Base-by-base conservation (phyloP, 352 stramenopile species). In the Plasmopara muralis region DNA sequence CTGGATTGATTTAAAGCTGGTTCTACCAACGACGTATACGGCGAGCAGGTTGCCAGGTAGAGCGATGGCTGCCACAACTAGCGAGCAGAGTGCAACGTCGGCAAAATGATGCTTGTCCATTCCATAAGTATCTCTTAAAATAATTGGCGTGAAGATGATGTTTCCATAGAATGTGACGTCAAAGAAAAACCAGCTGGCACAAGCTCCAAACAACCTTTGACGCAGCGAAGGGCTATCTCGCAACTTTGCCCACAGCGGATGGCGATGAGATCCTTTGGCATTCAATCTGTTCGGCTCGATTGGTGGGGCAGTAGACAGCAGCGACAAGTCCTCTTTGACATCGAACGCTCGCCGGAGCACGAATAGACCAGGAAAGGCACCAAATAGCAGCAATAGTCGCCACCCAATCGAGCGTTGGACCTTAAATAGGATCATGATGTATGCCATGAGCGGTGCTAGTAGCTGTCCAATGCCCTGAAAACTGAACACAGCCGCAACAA, bases 161-260 rank as follows among this genome's bases (percentile, higher is more conserved):
- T 96, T 95, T 31, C 78, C 86, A 58, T 96, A 96, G 43, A 95
- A 96, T 7, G 81, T 80, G 30, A 97, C 73, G 68, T 97, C 89
- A 55, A 96, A 96, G 9, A 97, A 66, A 57, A 96, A 96, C 89
- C 89, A 97, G n/a, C 76, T 83, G 10, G 83, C 55, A n/a, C 72
- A 71, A 1, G 87, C 89, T 16, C 89, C 89, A 15, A 95, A 68
- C 16, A 87, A 69, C 48, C 77, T 89, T 13, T 53, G 64, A 12
- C 69, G 59, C n/a, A 86, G 43, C 13, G 28, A 62, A 1, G 43
- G 40, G 42, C 76, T 77, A 15, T 42, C 40, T n/a, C 16, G 42
- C 13, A 85, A 40, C 30, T 54, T 72, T 10, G 55, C 57, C 64
- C 43, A 83, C 43, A 68, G 62, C 43, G 71, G 59, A 0, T 48